Evolutionary conservation across 2,329 filamentous ascomycete species (phyloP), one percentile per base, ranked within the genome.

Genomic region (Trichoderma breve): DNA sequence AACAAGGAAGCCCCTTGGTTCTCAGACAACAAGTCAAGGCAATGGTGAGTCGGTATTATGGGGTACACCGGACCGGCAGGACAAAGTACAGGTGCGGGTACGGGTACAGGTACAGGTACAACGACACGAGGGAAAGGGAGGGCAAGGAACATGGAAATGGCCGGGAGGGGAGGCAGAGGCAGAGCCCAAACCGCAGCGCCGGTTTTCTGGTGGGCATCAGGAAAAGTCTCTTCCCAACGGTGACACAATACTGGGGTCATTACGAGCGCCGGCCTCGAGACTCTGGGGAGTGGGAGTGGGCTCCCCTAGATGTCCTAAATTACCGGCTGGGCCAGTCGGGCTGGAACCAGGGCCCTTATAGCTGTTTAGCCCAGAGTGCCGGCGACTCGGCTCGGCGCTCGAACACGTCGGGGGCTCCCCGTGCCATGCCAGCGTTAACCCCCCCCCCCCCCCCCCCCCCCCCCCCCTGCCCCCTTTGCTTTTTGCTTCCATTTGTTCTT

Each of bases 241-340:
- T 71, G 69, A 71, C 69, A 65, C 61, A 65, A 71, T 65, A 51
- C 69, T 66, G 69, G 55, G 69, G 69, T 71, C 62, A 60, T 60
- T 67, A 57, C 64, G 32, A 57, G 63, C 61, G 36, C 61, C 34
- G 36, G 24, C 24, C 61, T 51, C 14, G 61, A 64, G 62, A 53
- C 39, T 66, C 70, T 47, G 51, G 58, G 32, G 68, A 64, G 68
- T 36, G 51, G 51, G 67, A 62, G 64, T 43, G 64, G 63, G 63
- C 62, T 51, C 62, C 61, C 69, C 62, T 63, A 39, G 34, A 47
- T 63, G 34, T 39, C 11, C 32, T 65, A 58, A 65, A 65, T 71
- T 66, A 65, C 69, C 61, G 69, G 61, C 51, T 64, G 34, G 34
- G 32, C 47, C 21, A 24, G 47, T 71, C 69, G 60, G 69, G 69